A percentile compares a stretch with the other conserved stretches of the same genome.
These are phyloP conservation scores for Agrostemma githago DNA, from an alignment of 148 eudicot species.

Conservation along the genomic window DNA sequence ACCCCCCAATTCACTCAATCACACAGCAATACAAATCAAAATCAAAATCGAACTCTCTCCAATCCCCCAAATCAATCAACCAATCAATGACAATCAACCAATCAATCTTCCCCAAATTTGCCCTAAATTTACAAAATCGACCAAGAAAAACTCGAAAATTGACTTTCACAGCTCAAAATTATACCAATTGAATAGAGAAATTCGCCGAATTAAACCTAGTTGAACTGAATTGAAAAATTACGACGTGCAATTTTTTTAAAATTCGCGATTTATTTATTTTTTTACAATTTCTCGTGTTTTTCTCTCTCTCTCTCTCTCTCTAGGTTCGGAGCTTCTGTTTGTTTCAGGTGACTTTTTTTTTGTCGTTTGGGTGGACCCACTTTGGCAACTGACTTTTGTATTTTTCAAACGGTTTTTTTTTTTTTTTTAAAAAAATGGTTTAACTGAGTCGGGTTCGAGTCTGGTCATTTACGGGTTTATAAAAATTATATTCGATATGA, in stretches of 20 bases:
- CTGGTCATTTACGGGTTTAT: too few species aligned
- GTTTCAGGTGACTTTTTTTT: not conserved
- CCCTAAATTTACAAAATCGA: slow-evolving; percentile 1
- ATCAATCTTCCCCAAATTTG: not conserved
- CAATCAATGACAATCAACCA: too few species aligned
- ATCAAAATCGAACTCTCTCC: not conserved
- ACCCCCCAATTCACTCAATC: not conserved
- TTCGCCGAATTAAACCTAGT: not conserved
- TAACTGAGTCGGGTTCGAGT: too few species aligned
- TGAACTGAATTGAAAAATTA: not conserved
- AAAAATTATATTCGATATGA: too few species aligned
- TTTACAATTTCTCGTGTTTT: not conserved
- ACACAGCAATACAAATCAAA: not conserved
- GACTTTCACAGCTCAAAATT: slow-evolving; percentile 13
- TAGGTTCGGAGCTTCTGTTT: not conserved
- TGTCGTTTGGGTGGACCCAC: not conserved
- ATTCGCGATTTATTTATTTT: too few species aligned
- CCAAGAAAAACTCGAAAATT: not conserved
- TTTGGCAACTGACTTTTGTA: not conserved
- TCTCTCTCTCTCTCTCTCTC: slow-evolving; percentile 7
- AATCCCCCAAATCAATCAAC: not conserved
- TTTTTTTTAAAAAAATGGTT: too few species aligned
- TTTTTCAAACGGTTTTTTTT: not conserved
- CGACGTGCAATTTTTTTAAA: not conserved
- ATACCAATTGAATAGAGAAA: not conserved